Evolutionary conservation across 2,329 filamentous ascomycete species (phyloP).

Genomic region (Trichoderma sp.): DNA sequence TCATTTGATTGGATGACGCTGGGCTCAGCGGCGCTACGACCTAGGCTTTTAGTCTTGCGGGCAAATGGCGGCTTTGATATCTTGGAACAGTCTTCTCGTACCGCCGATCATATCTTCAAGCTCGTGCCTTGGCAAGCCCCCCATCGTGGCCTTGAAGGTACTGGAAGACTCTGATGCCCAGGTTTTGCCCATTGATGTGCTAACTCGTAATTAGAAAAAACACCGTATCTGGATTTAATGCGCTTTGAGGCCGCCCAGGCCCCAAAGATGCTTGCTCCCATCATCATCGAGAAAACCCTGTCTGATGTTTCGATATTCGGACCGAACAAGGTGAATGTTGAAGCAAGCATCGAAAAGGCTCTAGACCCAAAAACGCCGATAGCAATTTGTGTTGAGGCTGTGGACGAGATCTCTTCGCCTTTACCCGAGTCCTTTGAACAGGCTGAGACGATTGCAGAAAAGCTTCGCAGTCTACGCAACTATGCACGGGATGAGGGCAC

Average conservation of each 20-base stretch:
- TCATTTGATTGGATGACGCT: conserved; percentile 67
- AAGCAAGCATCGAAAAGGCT: conserved; percentile 40
- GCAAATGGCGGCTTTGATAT: conserved; percentile 61
- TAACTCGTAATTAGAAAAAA: conserved; percentile 38
- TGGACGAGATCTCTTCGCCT: conserved; percentile 33
- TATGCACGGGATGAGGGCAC: conserved; percentile 34
- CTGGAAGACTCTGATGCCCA: neutral
- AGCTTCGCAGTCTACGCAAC: conserved; percentile 46
- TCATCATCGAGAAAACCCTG: conserved; percentile 52
- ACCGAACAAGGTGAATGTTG: conserved; percentile 43
- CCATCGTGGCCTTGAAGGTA: conserved; percentile 55
- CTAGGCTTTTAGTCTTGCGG: conserved; percentile 57
- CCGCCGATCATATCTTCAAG: conserved; percentile 57
- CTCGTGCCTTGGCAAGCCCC: conserved; percentile 60
- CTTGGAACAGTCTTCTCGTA: conserved; percentile 57
- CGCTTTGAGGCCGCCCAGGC: conserved; percentile 55
- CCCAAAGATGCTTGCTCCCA: conserved; percentile 50
- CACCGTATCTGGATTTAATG: conserved; percentile 54
- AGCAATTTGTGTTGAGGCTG: conserved; percentile 36
- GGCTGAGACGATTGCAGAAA: conserved; percentile 45
- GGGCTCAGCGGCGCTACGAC: conserved; percentile 51
- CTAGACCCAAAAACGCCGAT: conserved; percentile 36
- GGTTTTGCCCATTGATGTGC: neutral
- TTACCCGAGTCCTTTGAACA: conserved; percentile 43
- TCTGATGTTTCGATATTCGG: conserved; percentile 57